Base-by-base conservation (phyloP, 805 yeast species). In the Pichia californica region DNA sequence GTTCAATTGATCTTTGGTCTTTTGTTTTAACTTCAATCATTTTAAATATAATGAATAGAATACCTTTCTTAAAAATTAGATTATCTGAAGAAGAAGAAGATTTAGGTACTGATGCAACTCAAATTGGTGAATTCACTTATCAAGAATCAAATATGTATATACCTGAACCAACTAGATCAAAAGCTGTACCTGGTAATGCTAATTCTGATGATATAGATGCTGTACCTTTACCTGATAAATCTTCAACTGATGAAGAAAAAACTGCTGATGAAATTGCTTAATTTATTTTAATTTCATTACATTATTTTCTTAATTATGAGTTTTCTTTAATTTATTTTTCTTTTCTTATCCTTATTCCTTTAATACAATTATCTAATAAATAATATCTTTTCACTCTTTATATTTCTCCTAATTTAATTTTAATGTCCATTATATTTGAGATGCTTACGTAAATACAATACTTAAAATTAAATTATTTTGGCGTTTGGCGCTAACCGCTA, bases 121-220 rank as follows among this genome's bases (percentile, higher is more conserved):
- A 89, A 70, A 87, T 88, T 58, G 96, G 96, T 54, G 98, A 89
- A 66, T 80, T 77, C 62, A 85, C 94, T 47, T 85, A 74, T 61
- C 68, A 69, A 52, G 87, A 81, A 52, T 81, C 79, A 35, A 75
- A 73, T 44, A 73, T 73, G 52, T 84, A 73, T 66, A 79, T 83
- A 45, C 80, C 88, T 52, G 88, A 84, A 68, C 93, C 94, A 51
- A 71, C 82, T 47, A 79, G 91, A 70, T 62, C 54, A 52, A 67
- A 37, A 31, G 45, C 50, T 23, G 50, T 43, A 18, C 33, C 52
- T 16, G 44, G 46, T 37, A 31, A 42, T 23, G 37, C 51, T 30
- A 44, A 46, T 30, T 43, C 53, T 18, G 49, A 52, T 26, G 55
- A 48, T 27, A 58, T 60, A 10, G 54, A 56, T 31, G 57, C 51